Conservation (phyloP, 805 yeast species). For the Starmerella floricola region DNA sequence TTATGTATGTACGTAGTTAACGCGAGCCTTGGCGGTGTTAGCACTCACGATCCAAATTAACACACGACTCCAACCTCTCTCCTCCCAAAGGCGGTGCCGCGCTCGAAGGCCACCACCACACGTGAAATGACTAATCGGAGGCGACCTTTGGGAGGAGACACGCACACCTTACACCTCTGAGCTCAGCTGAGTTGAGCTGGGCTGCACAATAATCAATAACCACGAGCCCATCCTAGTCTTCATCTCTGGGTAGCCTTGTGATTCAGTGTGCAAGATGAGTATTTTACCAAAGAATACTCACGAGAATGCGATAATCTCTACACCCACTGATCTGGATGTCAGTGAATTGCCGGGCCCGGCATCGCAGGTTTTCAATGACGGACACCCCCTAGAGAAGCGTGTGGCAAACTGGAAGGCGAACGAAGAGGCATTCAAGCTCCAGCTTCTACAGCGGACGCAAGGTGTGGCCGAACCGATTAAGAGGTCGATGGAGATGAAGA, state of each 20-base stretch:
- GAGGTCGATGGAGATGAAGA: slow-evolving; percentile 74
- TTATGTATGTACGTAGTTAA: too few relatives aligned
- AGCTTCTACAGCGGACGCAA: slow-evolving; percentile 66
- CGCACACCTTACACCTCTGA: too few relatives aligned
- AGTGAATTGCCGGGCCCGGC: slow-evolving; percentile 13
- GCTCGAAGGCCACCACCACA: too few relatives aligned
- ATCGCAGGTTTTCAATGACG: slow-evolving; percentile 29
- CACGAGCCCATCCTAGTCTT: too few relatives aligned
- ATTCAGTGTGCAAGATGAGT: background rate
- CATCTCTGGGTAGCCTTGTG: background rate
- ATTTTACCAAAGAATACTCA: background rate
- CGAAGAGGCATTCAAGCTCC: slow-evolving; percentile 57
- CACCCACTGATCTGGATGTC: background rate
- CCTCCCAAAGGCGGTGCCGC: too few relatives aligned
- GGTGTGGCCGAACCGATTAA: slow-evolving; percentile 92
- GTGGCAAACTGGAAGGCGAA: slow-evolving; percentile 68
- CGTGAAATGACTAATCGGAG: too few relatives aligned
- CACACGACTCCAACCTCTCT: too few relatives aligned
- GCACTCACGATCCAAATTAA: too few relatives aligned
- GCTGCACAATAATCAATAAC: too few relatives aligned
- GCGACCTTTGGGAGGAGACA: too few relatives aligned
- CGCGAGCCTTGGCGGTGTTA: too few relatives aligned
- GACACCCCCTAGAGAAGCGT: slow-evolving; percentile 75
- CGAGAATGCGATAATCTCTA: background rate
- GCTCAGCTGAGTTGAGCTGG: too few relatives aligned